These are phyloP conservation scores for Xylaria venustula DNA, from an alignment of 495 filamentous ascomycete genomes.

Conservation along the genomic window DNA sequence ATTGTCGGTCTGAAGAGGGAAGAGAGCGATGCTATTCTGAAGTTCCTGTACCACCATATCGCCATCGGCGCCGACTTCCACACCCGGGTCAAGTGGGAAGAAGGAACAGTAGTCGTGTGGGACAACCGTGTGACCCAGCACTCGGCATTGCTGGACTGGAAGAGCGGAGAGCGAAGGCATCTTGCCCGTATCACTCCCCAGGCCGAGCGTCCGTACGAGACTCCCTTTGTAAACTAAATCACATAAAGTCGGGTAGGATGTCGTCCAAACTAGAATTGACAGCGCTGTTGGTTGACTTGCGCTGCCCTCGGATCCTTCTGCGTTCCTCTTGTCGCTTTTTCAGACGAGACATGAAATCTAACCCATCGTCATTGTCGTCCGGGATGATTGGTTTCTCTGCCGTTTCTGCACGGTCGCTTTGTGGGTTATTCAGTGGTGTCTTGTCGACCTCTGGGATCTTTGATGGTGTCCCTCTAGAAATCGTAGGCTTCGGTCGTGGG, in stretches of 20 bases:
- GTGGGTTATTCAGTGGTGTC: background rate
- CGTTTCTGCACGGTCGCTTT: background rate
- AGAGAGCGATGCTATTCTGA: slow-evolving; percentile 74
- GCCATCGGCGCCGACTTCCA: slow-evolving; percentile 84
- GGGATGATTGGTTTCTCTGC: background rate
- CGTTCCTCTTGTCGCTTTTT: slow-evolving; percentile 27
- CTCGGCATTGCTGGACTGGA: slow-evolving; percentile 78
- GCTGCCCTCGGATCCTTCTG: slow-evolving; percentile 19
- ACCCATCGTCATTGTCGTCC: slow-evolving; percentile 7
- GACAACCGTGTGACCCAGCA: slow-evolving; percentile 82
- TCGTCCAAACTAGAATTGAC: slow-evolving; percentile 16
- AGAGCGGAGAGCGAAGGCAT: slow-evolving; percentile 73
- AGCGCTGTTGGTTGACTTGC: slow-evolving; percentile 16
- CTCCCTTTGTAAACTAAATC: slow-evolving; percentile 45
- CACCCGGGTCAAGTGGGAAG: slow-evolving; percentile 79
- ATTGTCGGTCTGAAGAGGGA: slow-evolving; percentile 77
- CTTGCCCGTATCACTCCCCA: slow-evolving; percentile 83
- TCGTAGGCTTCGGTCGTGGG: background rate
- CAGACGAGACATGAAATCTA: slow-evolving; percentile 21
- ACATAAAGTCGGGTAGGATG: slow-evolving; percentile 31
- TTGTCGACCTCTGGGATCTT: background rate
- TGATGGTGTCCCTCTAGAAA: background rate
- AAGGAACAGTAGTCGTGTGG: slow-evolving; percentile 83
- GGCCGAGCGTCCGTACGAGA: slow-evolving; percentile 73
- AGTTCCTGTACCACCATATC: slow-evolving; percentile 88